These are phyloP conservation scores for Tolypocladium inflatum DNA, from an alignment of 2,329 filamentous ascomycete species.

Conservation along the genomic window DNA sequence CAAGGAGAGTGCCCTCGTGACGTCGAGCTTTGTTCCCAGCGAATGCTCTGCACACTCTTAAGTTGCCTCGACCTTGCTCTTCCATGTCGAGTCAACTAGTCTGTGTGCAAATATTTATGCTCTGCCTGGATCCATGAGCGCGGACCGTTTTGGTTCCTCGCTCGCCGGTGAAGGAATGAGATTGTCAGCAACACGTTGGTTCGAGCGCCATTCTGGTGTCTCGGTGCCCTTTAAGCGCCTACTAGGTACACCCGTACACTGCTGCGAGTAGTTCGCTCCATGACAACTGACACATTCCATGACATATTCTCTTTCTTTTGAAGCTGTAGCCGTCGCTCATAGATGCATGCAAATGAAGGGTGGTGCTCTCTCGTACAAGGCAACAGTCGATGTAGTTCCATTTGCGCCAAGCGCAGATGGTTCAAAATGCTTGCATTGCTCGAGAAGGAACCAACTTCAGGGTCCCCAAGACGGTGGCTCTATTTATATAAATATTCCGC, in stretches of 20 bases:
- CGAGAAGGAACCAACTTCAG: not conserved
- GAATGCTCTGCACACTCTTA: constrained; percentile 72
- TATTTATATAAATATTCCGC: not conserved
- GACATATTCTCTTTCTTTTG: not conserved
- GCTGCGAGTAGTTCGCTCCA: constrained; percentile 15
- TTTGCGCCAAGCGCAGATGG: not conserved
- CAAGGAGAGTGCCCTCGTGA: not conserved
- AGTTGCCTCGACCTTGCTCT: constrained; percentile 74
- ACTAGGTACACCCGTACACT: constrained; percentile 23
- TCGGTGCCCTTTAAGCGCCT: constrained; percentile 21
- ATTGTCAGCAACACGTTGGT: constrained; percentile 16
- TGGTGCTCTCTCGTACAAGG: not conserved
- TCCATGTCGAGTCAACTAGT: constrained; percentile 91
- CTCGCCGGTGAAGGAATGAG: constrained; percentile 18
- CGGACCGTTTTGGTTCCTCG: constrained; percentile 41
- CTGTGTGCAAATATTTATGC: constrained; percentile 78
- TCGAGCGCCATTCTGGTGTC: constrained; percentile 18
- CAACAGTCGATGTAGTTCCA: not conserved
- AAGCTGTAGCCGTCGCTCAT: not conserved
- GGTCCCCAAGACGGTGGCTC: not conserved
- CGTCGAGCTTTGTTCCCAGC: not conserved
- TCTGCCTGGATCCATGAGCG: constrained; percentile 30
- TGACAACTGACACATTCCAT: constrained; percentile 19
- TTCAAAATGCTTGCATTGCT: not conserved
- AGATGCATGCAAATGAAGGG: not conserved